phyloP scores from a whole-genome alignment of 306 rosid species.

The Betula pendula region DNA sequence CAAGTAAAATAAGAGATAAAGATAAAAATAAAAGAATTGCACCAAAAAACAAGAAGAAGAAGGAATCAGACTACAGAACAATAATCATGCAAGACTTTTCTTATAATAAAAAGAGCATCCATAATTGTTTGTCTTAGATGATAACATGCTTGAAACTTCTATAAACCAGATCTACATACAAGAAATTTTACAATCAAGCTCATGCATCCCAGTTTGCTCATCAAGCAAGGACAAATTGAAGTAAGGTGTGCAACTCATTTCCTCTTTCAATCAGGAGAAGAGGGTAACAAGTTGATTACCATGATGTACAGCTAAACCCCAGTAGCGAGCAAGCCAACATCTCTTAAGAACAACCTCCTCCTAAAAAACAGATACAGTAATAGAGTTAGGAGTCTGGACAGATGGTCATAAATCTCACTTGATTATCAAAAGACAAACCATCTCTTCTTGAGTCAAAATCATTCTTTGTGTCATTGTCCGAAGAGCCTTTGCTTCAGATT shows the following conservation, averaged over 20 bases:
- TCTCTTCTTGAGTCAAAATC: conserved; percentile 98
- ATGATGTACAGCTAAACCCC: conserved; percentile 88
- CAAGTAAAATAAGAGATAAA: too few species aligned
- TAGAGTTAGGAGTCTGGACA: conserved; percentile 19
- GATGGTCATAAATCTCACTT: conserved; percentile 10
- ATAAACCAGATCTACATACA: not conserved
- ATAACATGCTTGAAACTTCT: not conserved
- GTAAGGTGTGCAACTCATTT: conserved; percentile 22
- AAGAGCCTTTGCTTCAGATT: conserved; percentile 87
- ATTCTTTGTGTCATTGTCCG: conserved; percentile 91
- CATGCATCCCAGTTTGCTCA: conserved; percentile 11
- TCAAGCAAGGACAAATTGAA: conserved; percentile 11
- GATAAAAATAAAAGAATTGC: not conserved
- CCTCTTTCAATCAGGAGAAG: conserved; percentile 31
- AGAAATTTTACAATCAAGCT: conserved; percentile 19
- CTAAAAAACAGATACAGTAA: conserved; percentile 40
- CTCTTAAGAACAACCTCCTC: conserved; percentile 98
- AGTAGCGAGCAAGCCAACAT: conserved; percentile 99
- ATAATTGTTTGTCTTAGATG: not conserved
- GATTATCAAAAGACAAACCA: conserved; percentile 60
- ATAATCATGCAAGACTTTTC: not conserved
- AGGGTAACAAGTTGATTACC: conserved; percentile 50
- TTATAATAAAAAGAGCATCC: not conserved
- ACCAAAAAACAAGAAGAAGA: not conserved
- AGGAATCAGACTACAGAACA: not conserved